phyloP scores from a whole-genome alignment of 1,284 basidiomycete species.

The Wolfiporia cocos region DNA sequence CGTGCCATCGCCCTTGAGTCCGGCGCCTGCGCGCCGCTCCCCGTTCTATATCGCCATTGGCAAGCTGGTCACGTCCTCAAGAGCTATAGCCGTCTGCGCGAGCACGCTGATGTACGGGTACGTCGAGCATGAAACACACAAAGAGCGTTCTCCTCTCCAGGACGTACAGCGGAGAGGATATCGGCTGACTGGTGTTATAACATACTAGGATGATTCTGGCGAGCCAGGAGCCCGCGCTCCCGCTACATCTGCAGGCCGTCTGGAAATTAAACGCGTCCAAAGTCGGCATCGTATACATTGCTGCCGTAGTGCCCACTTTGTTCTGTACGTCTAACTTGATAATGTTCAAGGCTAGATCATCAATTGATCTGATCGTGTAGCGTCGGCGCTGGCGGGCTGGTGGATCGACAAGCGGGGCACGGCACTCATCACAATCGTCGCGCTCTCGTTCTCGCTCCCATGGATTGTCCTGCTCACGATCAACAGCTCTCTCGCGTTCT shows the following conservation, averaged over 20 bases:
- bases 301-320: slow-evolving; percentile 61
- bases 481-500: slow-evolving; percentile 45
- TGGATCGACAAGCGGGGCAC: slow-evolving; percentile 57
- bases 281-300: slow-evolving; percentile 70
- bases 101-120: slow-evolving; percentile 60
- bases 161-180: background rate
- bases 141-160: background rate
- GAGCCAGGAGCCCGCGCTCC: slow-evolving; percentile 58
- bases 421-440: slow-evolving; percentile 47
- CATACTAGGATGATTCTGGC: slow-evolving; percentile 44
- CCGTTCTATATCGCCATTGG: slow-evolving; percentile 42
- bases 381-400: slow-evolving; percentile 57
- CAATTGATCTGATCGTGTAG: no score
- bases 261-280: slow-evolving; percentile 57
- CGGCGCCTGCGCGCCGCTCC: slow-evolving; percentile 49
- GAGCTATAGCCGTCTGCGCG: slow-evolving; percentile 48
- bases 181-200: background rate
- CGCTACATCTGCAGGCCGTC: slow-evolving; percentile 53
- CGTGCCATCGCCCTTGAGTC: no score
- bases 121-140: no score
- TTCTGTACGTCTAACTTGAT: slow-evolving; percentile 40
- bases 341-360: no score
- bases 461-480: slow-evolving; percentile 63
- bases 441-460: slow-evolving; percentile 51
- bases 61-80: slow-evolving; percentile 42